Conservation (phyloP, 2,329 filamentous ascomycete genomes). For the Fusarium sambucinum region DNA sequence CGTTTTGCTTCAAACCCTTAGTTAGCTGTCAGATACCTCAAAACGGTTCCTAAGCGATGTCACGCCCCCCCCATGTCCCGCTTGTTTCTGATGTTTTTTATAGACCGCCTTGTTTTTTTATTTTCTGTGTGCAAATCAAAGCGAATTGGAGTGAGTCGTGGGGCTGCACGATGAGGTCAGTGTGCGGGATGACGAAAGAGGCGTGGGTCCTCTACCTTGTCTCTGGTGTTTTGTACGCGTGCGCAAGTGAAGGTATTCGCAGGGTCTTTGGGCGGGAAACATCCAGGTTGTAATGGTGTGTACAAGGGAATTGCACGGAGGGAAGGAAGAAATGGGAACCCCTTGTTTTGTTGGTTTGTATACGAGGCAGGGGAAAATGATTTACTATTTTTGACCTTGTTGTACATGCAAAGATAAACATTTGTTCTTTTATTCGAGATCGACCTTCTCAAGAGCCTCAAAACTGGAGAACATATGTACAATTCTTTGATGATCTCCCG, state of each 20-base stretch:
- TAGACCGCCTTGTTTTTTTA: slow-evolving; percentile 39
- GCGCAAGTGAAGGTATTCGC: slow-evolving; percentile 19
- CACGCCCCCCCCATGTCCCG: slow-evolving; percentile 21
- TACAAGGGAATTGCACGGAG: slow-evolving; percentile 24
- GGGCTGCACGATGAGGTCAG: slow-evolving; percentile 50
- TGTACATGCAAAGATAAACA: not conserved
- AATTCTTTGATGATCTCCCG: slow-evolving; percentile 43
- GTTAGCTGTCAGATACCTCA: slow-evolving; percentile 7
- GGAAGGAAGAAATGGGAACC: not conserved
- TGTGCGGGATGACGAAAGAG: slow-evolving; percentile 46
- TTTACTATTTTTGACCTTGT: slow-evolving; percentile 10
- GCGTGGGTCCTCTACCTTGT: slow-evolving; percentile 15
- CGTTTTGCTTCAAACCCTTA: slow-evolving; percentile 16
- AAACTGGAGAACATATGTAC: slow-evolving; percentile 22
- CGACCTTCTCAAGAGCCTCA: slow-evolving; percentile 21
- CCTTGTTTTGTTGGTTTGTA: not conserved
- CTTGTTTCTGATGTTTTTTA: slow-evolving; percentile 27
- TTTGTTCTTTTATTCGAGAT: slow-evolving; percentile 9
- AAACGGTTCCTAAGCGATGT: slow-evolving; percentile 18
- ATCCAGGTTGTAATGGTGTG: slow-evolving; percentile 13
- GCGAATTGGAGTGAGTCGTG: slow-evolving; percentile 6
- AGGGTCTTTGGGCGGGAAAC: slow-evolving; percentile 27
- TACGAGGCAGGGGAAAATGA: not conserved
- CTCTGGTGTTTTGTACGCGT: not conserved
- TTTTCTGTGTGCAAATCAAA: not conserved